Evolutionary conservation across 345 rosid species (phyloP).

Genomic region (rapeseed (Brassica napus)): DNA sequence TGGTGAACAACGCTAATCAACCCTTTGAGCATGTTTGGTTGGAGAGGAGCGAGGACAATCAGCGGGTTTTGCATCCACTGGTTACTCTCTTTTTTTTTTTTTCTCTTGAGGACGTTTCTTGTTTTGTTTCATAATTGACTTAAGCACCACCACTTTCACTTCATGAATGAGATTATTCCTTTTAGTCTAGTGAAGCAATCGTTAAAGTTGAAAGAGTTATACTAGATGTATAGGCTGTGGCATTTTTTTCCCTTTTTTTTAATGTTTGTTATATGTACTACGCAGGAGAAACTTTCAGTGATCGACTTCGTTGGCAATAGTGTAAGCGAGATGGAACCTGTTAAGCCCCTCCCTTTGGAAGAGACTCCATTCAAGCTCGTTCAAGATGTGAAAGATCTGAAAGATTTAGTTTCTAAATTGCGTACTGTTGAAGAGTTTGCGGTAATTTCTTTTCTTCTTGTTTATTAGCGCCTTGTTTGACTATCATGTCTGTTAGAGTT

Average conservation of each 20-base stretch:
- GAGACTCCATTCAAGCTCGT: slow-evolving; percentile 76
- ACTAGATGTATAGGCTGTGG: not conserved
- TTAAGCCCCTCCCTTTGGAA: slow-evolving; percentile 56
- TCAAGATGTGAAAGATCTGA: slow-evolving; percentile 83
- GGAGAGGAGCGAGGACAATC: slow-evolving; percentile 70
- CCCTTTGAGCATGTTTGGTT: slow-evolving; percentile 94
- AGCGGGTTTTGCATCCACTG: slow-evolving; percentile 73
- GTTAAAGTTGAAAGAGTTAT: not conserved
- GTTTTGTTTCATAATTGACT: not conserved
- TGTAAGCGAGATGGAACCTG: slow-evolving; percentile 49
- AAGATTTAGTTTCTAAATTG: slow-evolving; percentile 74
- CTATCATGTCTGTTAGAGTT: slow-evolving; percentile 15
- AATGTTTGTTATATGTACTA: not conserved
- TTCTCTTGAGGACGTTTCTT: not conserved
- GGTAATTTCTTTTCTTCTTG: slow-evolving; percentile 46
- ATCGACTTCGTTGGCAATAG: slow-evolving; percentile 64
- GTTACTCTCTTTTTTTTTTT: slow-evolving; percentile 39
- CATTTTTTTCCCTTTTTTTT: not conserved
- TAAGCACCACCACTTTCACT: not conserved
- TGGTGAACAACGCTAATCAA: slow-evolving; percentile 71
- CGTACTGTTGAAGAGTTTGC: slow-evolving; percentile 75
- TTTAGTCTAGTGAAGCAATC: not conserved
- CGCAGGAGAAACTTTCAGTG: slow-evolving; percentile 75
- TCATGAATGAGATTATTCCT: not conserved
- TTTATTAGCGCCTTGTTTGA: too few relatives aligned